phyloP scores from a whole-genome alignment of 2,329 filamentous ascomycete species.

The Ophiostoma sp. region DNA sequence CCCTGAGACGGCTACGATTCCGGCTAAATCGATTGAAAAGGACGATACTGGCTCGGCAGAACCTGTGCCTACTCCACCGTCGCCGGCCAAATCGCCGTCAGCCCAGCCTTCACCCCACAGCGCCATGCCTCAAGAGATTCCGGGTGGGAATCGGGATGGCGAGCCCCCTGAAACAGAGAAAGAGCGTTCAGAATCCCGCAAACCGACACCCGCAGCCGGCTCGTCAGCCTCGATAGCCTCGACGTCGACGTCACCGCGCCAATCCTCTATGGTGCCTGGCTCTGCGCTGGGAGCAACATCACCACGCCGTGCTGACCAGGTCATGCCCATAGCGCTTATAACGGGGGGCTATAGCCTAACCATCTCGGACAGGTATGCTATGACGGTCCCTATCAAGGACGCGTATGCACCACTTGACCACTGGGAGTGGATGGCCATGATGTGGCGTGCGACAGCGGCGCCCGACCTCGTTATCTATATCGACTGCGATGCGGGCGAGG shows the following conservation, averaged over 20 bases:
- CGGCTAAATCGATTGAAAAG: background rate
- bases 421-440: conserved; percentile 94
- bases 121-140: background rate
- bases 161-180: background rate
- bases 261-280: background rate
- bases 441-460: conserved; percentile 82
- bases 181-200: too few relatives aligned
- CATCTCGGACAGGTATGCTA: conserved; percentile 69
- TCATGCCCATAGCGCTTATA: conserved; percentile 62
- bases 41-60: background rate
- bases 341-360: conserved; percentile 75
- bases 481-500: conserved; percentile 15
- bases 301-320: background rate
- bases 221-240: background rate
- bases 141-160: background rate
- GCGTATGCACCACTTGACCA: conserved; percentile 78
- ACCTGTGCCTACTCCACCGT: background rate
- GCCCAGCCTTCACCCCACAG: background rate
- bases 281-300: background rate
- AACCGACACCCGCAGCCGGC: background rate
- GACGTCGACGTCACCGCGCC: background rate
- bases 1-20: background rate
- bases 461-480: conserved; percentile 70
- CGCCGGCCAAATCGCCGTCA: background rate
- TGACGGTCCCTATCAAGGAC: conserved; percentile 67